Evolutionary conservation across 331 rosid species (phyloP), one percentile per base, ranked within the genome.

Genomic region (Quercus tomentella): DNA sequence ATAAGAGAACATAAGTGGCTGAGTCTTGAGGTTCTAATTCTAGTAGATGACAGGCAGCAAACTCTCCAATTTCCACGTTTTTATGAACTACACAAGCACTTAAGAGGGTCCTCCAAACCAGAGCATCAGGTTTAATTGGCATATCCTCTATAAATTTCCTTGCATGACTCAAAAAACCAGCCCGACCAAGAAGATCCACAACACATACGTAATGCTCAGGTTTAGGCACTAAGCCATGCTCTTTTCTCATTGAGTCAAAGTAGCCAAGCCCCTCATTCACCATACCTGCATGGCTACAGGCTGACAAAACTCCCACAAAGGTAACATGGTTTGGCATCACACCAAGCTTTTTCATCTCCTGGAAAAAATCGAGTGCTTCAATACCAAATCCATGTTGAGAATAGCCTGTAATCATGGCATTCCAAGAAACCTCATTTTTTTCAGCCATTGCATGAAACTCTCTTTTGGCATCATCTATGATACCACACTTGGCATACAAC

Each of bases 211-310:
- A 94, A 85, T 92, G 98, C 77, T 94, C 95, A n/a, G 92, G 93
- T 81, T 86, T 89, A 23, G 95, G 98, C 82, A 86, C 83, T 83
- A 94, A 84, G 69, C 82, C 87, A 70, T 88, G 90, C 76, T 82
- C 91, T 87, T 86, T 85, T 56, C 77, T 87, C 93, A 92, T 94
- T 77, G 95, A 94, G 77, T 82, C 84, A 23, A 94, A 92, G 88
- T 91, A 88, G 72, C 65, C 83, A 68, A 94, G 85, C 80, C 98
- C 98, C 78, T 91, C 92, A 70, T 90, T 87, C 70, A 92, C 91
- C 89, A 91, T 84, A 62, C 98, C 97, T 51, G 88, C 89, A 89
- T 94, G 98, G 76, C 98, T 94, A 79, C 98, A 92, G 57, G 97
- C 97, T 5, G 97, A 74, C 80, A 94, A 82, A 70, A 92, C 93